phyloP scores from a whole-genome alignment of 176 grass and related monocot species.

The maize (Zea mays) region Zm-B73-REFERENCE-NAM-5.0 NC_050099.1:153243501-153244000 shows the following conservation, averaged over 20 bases:
- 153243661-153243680: conserved; percentile 14
- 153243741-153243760: neutral
- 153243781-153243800: neutral
- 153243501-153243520: neutral
- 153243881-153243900: conserved; percentile 68
- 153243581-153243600: conserved; percentile 3
- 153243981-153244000: conserved; percentile 89
- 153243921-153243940: conserved; percentile 75
- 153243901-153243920: conserved; percentile 66
- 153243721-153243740: conserved; percentile 6
- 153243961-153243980: conserved; percentile 63
- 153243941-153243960: conserved; percentile 77
- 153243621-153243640: neutral
- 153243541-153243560: conserved; percentile 1
- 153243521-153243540: neutral
- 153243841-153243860: conserved; percentile 61
- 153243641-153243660: neutral
- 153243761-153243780: neutral
- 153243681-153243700: conserved; percentile 24
- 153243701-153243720: conserved; percentile 16
- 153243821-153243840: conserved; percentile 46
- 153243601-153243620: neutral
- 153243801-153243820: neutral
- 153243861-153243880: conserved; percentile 61
- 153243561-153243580: neutral